phyloP scores from a whole-genome alignment of 2,329 filamentous ascomycete species.

The Ophiostoma quercus region DNA sequence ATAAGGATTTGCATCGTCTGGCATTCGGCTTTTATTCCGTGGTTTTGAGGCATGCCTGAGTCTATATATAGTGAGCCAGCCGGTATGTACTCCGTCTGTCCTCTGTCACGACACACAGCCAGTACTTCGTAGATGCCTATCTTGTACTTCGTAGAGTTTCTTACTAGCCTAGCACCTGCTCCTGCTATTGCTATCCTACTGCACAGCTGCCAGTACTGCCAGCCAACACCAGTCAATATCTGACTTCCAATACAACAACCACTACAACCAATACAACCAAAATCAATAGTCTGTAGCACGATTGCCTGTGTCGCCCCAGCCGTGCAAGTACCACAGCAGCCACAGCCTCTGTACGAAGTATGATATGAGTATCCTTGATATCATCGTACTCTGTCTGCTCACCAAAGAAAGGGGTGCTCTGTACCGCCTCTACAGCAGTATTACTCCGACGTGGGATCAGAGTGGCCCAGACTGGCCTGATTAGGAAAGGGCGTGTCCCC shows the following conservation, averaged over 20 bases:
- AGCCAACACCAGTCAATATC: no score
- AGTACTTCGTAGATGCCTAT: not conserved
- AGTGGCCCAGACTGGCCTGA: not conserved
- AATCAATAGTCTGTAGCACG: not conserved
- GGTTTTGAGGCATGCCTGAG: not conserved
- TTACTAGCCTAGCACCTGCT: not conserved
- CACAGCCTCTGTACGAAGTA: not conserved
- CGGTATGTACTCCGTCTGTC: not conserved
- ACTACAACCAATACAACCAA: no score
- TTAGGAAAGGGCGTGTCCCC: conserved; percentile 5
- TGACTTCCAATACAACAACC: not conserved
- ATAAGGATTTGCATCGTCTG: not conserved
- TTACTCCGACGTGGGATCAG: not conserved
- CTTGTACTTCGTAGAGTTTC: no score
- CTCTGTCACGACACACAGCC: no score
- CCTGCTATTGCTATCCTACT: not conserved
- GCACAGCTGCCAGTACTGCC: not conserved
- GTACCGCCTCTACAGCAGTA: no score
- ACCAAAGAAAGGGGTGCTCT: not conserved
- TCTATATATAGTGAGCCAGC: conserved; percentile 3
- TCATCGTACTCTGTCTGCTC: not conserved
- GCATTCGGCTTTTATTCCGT: not conserved
- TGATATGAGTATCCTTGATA: no score
- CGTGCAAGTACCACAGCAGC: not conserved
- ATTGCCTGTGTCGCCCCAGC: not conserved